Evolutionary conservation across 2,329 filamentous ascomycete genomes (phyloP).

Genomic region (Sclerotinia minor): DNA sequence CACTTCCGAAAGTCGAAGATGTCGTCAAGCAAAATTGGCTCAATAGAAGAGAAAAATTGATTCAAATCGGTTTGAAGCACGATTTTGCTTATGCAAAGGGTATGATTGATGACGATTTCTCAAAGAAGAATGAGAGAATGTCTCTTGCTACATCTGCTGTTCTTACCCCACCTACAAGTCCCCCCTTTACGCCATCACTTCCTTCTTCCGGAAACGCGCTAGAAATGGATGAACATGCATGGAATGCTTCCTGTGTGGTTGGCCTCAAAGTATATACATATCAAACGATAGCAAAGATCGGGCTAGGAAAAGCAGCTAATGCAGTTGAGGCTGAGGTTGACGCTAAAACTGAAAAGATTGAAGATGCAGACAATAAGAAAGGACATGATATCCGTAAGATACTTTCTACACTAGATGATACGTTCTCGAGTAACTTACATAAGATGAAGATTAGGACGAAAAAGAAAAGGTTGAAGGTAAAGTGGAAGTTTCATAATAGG

Average conservation of each 20-base stretch:
- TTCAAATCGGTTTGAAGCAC: slow-evolving; percentile 57
- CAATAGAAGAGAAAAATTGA: slow-evolving; percentile 54
- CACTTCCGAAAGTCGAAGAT: slow-evolving; percentile 44
- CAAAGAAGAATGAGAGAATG: neutral
- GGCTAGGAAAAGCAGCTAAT: neutral
- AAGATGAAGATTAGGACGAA: slow-evolving; percentile 9
- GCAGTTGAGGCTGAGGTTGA: neutral
- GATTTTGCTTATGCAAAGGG: slow-evolving; percentile 60
- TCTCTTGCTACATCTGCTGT: neutral
- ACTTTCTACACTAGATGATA: neutral
- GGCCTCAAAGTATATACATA: slow-evolving; percentile 10
- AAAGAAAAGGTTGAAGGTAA: neutral
- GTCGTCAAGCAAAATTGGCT: slow-evolving; percentile 54
- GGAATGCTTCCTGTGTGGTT: slow-evolving; percentile 9
- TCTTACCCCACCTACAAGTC: neutral
- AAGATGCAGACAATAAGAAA: too few species aligned
- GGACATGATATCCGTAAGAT: neutral
- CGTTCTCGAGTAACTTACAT: neutral
- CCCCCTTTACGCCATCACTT: neutral
- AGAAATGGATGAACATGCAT: neutral
- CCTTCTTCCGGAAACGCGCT: neutral
- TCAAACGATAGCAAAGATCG: slow-evolving; percentile 11
- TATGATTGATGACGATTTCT: slow-evolving; percentile 29
- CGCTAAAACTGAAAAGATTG: neutral
- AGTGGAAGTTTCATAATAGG: neutral